phyloP scores from a whole-genome alignment of 192 early-diverging fungal species.

The Ambispora gerdemannii region DNA sequence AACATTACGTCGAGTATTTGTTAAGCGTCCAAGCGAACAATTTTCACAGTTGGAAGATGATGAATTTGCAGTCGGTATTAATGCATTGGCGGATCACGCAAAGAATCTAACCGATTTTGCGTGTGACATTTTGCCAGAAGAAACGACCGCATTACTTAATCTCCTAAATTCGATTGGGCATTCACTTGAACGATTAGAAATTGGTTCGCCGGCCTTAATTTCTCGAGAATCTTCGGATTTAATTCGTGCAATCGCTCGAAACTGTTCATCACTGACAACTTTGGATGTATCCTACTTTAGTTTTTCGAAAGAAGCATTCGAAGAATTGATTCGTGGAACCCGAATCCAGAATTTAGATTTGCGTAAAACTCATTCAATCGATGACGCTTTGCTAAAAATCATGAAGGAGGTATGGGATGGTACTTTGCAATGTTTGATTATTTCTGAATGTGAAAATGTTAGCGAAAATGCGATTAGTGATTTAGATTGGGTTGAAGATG shows the following conservation, averaged over 20 bases:
- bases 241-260: background rate
- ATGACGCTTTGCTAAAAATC: no score
- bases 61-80: conserved; percentile 1
- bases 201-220: background rate
- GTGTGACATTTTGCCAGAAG: conserved; percentile 11
- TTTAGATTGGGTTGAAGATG: no score
- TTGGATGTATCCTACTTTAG: conserved; percentile 6
- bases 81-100: conserved; percentile 5
- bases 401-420: no score
- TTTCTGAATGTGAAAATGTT: no score
- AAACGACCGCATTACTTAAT: background rate
- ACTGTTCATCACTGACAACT: background rate
- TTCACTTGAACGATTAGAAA: conserved; percentile 10
- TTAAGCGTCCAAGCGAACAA: background rate
- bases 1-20: conserved; percentile 15
- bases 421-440: no score
- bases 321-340: background rate
- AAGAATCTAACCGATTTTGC: conserved; percentile 18
- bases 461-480: no score
- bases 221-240: background rate
- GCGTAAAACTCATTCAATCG: no score
- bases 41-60: background rate
- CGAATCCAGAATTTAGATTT: no score
- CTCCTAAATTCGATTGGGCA: conserved; percentile 1
- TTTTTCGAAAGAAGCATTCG: background rate